Evolutionary conservation across 2,329 filamentous ascomycete genomes (phyloP), one percentile per base, ranked within the genome.

Genomic region (Venturiaceae sp.): DNA sequence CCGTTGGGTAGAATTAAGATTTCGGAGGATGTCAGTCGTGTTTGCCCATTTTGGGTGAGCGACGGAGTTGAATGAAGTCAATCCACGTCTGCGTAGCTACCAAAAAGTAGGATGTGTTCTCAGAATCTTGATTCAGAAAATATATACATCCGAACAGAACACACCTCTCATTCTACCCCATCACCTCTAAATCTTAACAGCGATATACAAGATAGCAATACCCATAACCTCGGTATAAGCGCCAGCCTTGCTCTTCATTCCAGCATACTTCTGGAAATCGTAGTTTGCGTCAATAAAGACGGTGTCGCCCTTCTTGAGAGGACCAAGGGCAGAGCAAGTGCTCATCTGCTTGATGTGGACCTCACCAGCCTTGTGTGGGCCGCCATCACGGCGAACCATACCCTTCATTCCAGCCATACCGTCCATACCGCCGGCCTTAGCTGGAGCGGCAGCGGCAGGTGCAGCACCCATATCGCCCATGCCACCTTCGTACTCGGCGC

Each of bases 281-380:
- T 59, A 59, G 37, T 44, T 47, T 5, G 58, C 58, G 11, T 50
- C 28, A 3, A 59, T 57, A 32, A n/a, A 53, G 30, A 59, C 26
- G 21, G 14, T 33, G 28, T 59, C 53, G n/a, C 58, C 58, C 39
- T 59, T 59, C 36, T 46, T 59, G 3, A 59, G 21, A n/a, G 26
- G 26, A 32, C 60, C 37, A 8, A 53, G 53, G 14, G 34, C 21
- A 23, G 23, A 28, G 53, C 58, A 59, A 57, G 30, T 28, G 3
- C 30, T 33, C 53, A 39, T 59, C 28, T 30, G 28, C 30, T 28
- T 23, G 30, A 59, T 59, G 37, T 56, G 60, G 26, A 28, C 23
- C 32, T 59, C 58, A 9, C 26, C 26, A 23, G 39, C 13, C 32
- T 55, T 39, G 21, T 26, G 32, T 36, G 53, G 39, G 19, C 33